Evolutionary conservation across 768 basidiomycete species (phyloP).

Genomic region (Trametes sanguinea): DNA sequence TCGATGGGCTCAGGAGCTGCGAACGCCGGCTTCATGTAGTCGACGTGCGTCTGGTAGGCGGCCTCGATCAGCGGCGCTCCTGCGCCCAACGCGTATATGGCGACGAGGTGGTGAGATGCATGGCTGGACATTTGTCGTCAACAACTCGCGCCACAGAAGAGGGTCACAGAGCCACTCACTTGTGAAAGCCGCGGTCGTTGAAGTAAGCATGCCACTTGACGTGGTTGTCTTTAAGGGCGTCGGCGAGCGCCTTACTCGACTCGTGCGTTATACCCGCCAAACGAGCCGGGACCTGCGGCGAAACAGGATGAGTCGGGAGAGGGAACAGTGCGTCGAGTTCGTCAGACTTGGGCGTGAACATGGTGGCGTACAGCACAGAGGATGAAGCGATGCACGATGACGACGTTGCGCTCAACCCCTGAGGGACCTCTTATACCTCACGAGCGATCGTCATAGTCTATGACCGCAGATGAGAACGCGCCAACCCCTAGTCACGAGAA

Average conservation of each 20-base stretch:
- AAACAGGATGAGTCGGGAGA: not conserved
- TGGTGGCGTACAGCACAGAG: not conserved
- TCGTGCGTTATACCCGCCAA: constrained; percentile 29
- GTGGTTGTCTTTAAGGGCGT: constrained; percentile 51
- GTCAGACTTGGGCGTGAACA: not conserved
- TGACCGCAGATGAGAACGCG: not conserved
- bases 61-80: constrained; percentile 42
- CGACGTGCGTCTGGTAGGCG: constrained; percentile 44
- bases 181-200: constrained; percentile 50
- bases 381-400: too few relatives aligned
- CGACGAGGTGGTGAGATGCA: constrained; percentile 11
- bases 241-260: constrained; percentile 33
- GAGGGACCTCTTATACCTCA: not conserved
- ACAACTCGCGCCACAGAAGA: too few relatives aligned
- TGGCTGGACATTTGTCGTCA: not conserved
- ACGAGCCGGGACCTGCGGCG: constrained; percentile 11
- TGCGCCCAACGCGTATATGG: constrained; percentile 61
- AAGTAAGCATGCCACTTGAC: constrained; percentile 50
- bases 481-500: not conserved
- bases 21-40: constrained; percentile 41
- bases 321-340: constrained; percentile 17
- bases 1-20: constrained; percentile 49
- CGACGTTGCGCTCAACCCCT: not conserved
- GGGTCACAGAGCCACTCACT: constrained; percentile 38
- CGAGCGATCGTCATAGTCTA: not conserved